Evolutionary conservation across 2,329 filamentous ascomycete species (phyloP).

Genomic region (Trichoderma pleuroti): DNA sequence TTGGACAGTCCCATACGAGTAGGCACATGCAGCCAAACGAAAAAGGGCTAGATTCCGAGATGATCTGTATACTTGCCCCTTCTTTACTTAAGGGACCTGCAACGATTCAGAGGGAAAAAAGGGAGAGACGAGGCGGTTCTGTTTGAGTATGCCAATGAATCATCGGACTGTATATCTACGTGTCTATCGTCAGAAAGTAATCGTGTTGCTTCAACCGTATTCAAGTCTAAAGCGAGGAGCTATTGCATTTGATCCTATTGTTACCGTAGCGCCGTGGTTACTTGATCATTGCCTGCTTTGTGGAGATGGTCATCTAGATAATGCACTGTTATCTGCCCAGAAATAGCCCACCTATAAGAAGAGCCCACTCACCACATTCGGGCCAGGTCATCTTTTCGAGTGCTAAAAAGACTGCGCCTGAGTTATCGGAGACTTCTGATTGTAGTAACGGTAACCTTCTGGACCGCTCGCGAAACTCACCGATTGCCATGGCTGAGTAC

Average conservation of each 20-base stretch:
- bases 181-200: not conserved
- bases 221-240: not conserved
- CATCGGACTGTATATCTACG: not conserved
- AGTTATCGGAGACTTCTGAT: not conserved
- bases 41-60: not conserved
- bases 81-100: not conserved
- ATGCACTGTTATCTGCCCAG: not conserved
- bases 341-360: not conserved
- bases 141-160: not conserved
- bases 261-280: not conserved
- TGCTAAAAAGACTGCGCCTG: not conserved
- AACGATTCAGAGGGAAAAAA: not conserved
- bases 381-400: not conserved
- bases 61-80: not conserved
- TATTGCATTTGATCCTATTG: not conserved
- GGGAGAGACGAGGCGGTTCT: not conserved
- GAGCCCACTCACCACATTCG: not conserved
- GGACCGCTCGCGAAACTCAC: not conserved
- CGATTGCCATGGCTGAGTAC: not conserved
- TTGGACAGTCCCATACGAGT: not conserved
- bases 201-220: fast-evolving
- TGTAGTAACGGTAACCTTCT: not conserved
- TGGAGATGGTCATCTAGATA: not conserved
- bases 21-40: not conserved
- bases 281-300: not conserved